Evolutionary conservation across 768 basidiomycete genomes (phyloP), one percentile per base, ranked within the genome.

Genomic region (Atractiella rhizophila): DNA sequence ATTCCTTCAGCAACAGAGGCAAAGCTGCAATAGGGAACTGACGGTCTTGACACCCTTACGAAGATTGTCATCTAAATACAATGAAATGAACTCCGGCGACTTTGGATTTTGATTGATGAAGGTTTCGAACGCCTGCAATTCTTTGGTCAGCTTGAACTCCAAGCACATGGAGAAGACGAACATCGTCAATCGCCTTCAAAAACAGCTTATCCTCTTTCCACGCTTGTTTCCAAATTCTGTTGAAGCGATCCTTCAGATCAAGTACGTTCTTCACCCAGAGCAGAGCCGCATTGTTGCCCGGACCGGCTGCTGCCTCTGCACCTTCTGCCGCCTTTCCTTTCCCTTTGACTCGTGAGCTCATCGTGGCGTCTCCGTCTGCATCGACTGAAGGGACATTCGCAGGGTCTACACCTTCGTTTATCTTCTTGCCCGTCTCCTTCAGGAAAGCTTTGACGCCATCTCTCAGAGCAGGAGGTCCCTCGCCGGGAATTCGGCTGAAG

Each of bases 21-120:
- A 5, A n/a, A 12, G 13, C 21, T 35, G 34, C 15, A 47, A 39
- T 20, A 6, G 21, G 6, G 11, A 18, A 63, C 79, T 51, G 57
- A 88, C 86, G 42, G 83, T 82, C 63, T 82, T 91, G 24, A 94
- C 65, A 0, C 88, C 88, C 53, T 83, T 80, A 60, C 76, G 83
- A 19, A 98, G 66, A 56, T 96, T 75, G 45, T 96, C 86, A 53
- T 98, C 91, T 45, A 98, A 85, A 60, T 81, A 98, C 37, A 98
- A 61, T 4, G 91, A 96, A 30, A 96, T 80, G 56, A 73, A 96
- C 55, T 98, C 91, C 6, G 91, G 74, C 15, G 80, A 71, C 51
- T 79, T 77, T 28, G 71, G 68, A 52, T 91, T 82, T 18, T 65
- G 60, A 60, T 96, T 94, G 55, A 96, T 71, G 57, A 94, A 91